phyloP scores from a whole-genome alignment of 1,284 basidiomycete species.

The Blastosporella zonata region DNA sequence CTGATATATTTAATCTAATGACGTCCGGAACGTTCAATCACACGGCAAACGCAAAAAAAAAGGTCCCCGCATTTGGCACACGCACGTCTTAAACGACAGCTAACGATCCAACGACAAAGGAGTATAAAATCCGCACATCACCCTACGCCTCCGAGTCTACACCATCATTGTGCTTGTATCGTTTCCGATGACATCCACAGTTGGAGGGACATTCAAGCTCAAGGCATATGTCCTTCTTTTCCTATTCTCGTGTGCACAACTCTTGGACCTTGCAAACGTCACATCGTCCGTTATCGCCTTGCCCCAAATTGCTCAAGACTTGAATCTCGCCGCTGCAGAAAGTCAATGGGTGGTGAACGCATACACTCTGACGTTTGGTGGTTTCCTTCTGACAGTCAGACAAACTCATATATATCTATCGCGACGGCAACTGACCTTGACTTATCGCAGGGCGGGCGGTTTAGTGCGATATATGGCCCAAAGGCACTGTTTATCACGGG shows the following conservation, averaged over 20 bases:
- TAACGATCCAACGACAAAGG: too few relatives aligned
- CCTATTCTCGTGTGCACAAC: conserved; percentile 17
- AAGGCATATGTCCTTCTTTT: conserved; percentile 15
- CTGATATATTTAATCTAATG: too few relatives aligned
- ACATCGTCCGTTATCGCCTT: conserved; percentile 18
- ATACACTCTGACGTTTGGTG: conserved; percentile 19
- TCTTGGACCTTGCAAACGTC: conserved; percentile 20
- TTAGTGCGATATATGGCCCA: conserved; percentile 18
- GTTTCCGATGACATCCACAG: too few relatives aligned
- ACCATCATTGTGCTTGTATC: too few relatives aligned
- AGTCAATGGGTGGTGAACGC: conserved; percentile 21
- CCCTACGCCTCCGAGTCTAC: too few relatives aligned
- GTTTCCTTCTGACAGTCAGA: conserved; percentile 17
- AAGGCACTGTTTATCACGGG: conserved; percentile 18
- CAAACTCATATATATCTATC: background rate
- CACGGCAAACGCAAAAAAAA: too few relatives aligned
- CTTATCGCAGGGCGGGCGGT: conserved; percentile 14
- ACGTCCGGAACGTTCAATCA: too few relatives aligned
- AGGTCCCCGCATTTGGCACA: too few relatives aligned
- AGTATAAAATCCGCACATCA: too few relatives aligned
- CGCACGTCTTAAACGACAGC: too few relatives aligned
- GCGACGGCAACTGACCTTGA: background rate
- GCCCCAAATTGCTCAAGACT: conserved; percentile 14
- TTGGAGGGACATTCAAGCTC: too few relatives aligned
- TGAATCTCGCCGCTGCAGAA: conserved; percentile 12